Evolutionary conservation across 2,329 filamentous ascomycete species (phyloP), one percentile per base, ranked within the genome.

Genomic region (Penicillium brasilianum): DNA sequence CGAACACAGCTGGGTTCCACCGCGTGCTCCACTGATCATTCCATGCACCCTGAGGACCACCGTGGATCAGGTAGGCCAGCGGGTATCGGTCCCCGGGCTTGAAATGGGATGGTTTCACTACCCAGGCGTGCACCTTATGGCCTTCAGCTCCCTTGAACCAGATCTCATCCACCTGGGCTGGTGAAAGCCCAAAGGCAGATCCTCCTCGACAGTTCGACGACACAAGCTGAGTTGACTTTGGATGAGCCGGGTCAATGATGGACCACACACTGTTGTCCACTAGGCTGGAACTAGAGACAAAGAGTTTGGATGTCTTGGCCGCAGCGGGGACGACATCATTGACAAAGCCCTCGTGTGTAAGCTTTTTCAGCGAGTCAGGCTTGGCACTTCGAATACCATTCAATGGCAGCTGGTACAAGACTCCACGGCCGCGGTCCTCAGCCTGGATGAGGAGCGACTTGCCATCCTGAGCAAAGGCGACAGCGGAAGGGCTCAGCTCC

Each of bases 1-100:
- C 86, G 75, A 85, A 88, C 3, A 85, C 75, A 1, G 82, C 81
- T 0, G 80, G 77, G 62, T 87, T 87, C 81, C 81, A 85, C 64
- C 84, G 73, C 4, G 78, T 82, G 53, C 78, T 80, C 84, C 84
- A 87, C 52, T 77, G 74, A 63, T 87, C 83, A n/a, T 77, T 77
- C 82, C 82, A 85, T 1, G 83, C 77, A 3, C 73, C 71, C 57
- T 81, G 80, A 0, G 85, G 84, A 0, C 83, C 83, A 25, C 84
- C 84, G 60, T 86, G 84, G 10, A 84, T 78, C 61, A 86, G 70
- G 66, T 83, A 85, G 1, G 83, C 83, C 14, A 86, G 67, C 6
- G 84, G 84, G 63, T 86, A 86, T 63, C 79, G 83, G 65, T 82
- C 67, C 3, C 74, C 71, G 5, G 76, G 72, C 36, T 78, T 74